Conservation (phyloP, 331 rosid species). For the Malus hybrid region DNA sequence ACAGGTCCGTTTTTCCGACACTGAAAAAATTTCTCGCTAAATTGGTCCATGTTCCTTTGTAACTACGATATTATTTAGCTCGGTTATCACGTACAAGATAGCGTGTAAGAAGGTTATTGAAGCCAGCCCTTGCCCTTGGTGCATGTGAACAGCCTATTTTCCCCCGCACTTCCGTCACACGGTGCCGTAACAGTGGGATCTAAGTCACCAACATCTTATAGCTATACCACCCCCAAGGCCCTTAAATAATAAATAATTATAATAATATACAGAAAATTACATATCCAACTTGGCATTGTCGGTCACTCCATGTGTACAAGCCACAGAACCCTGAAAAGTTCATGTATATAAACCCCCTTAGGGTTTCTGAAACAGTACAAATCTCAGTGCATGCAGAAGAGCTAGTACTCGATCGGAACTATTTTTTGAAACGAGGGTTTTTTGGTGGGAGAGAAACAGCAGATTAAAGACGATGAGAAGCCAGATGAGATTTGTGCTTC, state of each 20-base stretch:
- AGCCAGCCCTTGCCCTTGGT: not conserved
- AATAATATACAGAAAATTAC: not conserved
- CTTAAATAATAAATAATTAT: not conserved
- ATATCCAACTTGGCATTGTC: not conserved
- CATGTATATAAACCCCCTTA: not conserved
- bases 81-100: not conserved
- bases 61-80: conserved; percentile 1
- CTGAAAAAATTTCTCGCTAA: too few species aligned
- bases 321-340: not conserved
- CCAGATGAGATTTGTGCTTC: conserved; percentile 1
- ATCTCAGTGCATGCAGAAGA: not conserved
- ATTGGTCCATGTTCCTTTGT: conserved; percentile 20
- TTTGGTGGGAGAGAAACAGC: not conserved
- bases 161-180: not conserved
- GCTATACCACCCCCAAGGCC: not conserved
- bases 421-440: not conserved
- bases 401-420: too few species aligned
- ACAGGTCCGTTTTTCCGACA: fast-evolving
- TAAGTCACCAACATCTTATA: not conserved
- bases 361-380: not conserved
- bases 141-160: conserved; percentile 45
- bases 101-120: not conserved
- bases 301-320: not conserved
- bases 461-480: conserved; percentile 2
- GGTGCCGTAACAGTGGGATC: not conserved